These are phyloP conservation scores for Phytopythium cucurbitacearum DNA, from an alignment of 352 stramenopile species.

Conservation along the genomic window DNA sequence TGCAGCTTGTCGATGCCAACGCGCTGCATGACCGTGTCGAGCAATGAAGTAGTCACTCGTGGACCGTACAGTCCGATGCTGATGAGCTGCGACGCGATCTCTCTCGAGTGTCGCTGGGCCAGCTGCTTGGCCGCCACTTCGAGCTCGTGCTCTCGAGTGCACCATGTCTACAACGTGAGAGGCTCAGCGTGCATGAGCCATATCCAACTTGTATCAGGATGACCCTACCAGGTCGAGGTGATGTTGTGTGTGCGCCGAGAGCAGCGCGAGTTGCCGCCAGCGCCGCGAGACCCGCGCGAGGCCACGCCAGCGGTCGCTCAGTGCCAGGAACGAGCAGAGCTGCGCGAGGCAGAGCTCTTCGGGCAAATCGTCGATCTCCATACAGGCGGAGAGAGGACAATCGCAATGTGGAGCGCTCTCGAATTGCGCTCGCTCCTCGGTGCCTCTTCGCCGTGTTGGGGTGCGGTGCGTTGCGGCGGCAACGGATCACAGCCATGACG, in stretches of 20 bases:
- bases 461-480: too few species aligned
- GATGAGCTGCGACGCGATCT: slow-evolving; percentile 29
- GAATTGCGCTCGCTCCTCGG: too few species aligned
- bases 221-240: slow-evolving; percentile 46
- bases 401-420: too few species aligned
- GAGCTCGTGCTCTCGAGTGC: slow-evolving; percentile 57
- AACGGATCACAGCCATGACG: too few species aligned
- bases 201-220: not conserved
- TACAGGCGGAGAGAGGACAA: not conserved
- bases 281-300: slow-evolving; percentile 47
- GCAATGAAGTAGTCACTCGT: slow-evolving; percentile 36
- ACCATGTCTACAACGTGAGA: slow-evolving; percentile 48
- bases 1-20: slow-evolving; percentile 29
- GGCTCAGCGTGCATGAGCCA: not conserved
- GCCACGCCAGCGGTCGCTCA: slow-evolving; percentile 52
- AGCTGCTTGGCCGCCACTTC: slow-evolving; percentile 34
- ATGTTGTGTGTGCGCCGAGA: slow-evolving; percentile 43
- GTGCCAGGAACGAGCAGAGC: slow-evolving; percentile 49
- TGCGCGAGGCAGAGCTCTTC: slow-evolving; percentile 35
- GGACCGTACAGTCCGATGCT: slow-evolving; percentile 59
- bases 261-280: slow-evolving; percentile 53
- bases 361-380: slow-evolving; percentile 31
- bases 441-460: too few species aligned
- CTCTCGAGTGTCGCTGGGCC: slow-evolving; percentile 9
- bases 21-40: slow-evolving; percentile 36